Conservation (phyloP, 371 early-diverging fungal genomes). For the Mucor saturninus region DNA sequence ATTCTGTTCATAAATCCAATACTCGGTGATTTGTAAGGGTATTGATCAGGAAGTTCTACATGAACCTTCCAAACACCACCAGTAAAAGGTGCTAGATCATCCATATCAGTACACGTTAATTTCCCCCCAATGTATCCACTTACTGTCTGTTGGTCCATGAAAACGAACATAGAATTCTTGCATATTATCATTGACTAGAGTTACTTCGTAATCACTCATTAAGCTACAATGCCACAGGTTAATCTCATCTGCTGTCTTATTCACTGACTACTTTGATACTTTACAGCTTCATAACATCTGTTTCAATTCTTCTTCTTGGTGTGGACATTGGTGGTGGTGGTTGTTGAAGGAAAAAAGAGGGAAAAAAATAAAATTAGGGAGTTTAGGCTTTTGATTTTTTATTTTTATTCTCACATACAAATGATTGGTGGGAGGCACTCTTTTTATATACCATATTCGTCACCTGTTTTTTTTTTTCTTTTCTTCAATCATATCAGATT, state of each 20-base stretch:
- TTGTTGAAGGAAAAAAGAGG: conserved; percentile 1
- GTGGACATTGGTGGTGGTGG: conserved; percentile 69
- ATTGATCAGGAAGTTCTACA: conserved; percentile 98
- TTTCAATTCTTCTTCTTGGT: conserved; percentile 92
- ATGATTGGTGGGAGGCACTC: no score
- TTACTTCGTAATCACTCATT: conserved; percentile 98
- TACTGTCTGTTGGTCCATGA: conserved; percentile 95
- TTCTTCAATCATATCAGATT: no score
- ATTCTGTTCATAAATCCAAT: conserved; percentile 99
- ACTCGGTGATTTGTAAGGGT: conserved; percentile 99
- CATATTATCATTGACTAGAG: conserved; percentile 98
- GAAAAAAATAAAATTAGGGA: neutral
- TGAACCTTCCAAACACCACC: conserved; percentile 97
- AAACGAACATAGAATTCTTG: conserved; percentile 97
- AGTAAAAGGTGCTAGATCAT: conserved; percentile 83
- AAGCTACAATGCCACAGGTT: conserved; percentile 59
- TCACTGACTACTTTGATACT: conserved; percentile 20
- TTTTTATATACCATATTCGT: no score
- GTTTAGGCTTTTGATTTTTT: neutral
- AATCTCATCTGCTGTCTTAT: neutral
- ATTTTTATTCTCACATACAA: no score
- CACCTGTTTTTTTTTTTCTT: no score
- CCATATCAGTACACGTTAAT: neutral
- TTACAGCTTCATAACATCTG: conserved; percentile 98
- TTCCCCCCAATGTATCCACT: conserved; percentile 30